Base-by-base conservation (phyloP, 1,284 basidiomycete genomes). In the Malassezia globosa region DNA sequence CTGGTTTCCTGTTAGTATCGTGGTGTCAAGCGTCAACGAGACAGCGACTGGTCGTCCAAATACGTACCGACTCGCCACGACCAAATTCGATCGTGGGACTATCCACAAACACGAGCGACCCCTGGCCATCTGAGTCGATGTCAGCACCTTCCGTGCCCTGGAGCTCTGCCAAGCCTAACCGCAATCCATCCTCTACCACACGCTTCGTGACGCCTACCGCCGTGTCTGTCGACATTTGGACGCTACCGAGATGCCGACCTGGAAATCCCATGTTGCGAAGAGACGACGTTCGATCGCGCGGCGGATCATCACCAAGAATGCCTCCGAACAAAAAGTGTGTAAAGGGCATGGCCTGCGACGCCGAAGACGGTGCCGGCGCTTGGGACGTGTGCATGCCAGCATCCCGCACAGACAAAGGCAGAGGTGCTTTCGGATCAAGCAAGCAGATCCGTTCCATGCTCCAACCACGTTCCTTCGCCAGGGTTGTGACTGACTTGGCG, bases 211-310 rank as follows among this genome's bases (percentile, higher is more conserved):
- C 90, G 7, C 85, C 87, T 0, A 96, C 76, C 0, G 92, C 92
- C 1, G 92, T 96, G 72, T 97, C 92, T 0, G 92, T 97, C 22
- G 92, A 96, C 92, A 97, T 97, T 72, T 97, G 94, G 1, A 88
- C 76, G 1, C 56, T 47, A 27, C 68, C 69, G n/a, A 69, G 48
- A 34, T 70, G 64, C 6, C 66, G 46, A 0, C 51, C 79, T 0
- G 87, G 85, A 69, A 94, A 96, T 0, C 88, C 88, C 14, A 89
- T 75, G 13, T 77, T 77, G 23, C 94, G 81, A 35, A 97, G 79
- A 67, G 92, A 86, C 2, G 81, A 79, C 0, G 92, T 97, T 37
- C 68, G 46, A 43, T 92, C 87, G 38, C 87, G 77, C 0, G 87
- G 88, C 1, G 88, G 87, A 69, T 92, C 87, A 61, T 92, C 88